Conservation (phyloP, 345 rosid species). For the Boechera divaricarpa region DNA sequence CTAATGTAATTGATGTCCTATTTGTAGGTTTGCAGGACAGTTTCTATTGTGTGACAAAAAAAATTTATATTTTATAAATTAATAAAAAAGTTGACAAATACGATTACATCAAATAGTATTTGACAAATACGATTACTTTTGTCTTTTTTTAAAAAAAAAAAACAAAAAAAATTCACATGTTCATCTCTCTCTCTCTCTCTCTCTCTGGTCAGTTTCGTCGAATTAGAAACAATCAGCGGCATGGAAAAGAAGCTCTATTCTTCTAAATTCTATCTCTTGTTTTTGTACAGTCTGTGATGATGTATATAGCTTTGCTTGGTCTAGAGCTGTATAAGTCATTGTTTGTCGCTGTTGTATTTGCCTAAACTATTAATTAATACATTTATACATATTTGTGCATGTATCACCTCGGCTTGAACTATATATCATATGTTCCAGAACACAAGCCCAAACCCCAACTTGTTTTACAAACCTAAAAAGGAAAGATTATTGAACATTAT, state of each 20-base stretch:
- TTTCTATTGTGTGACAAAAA: slow-evolving; percentile 50
- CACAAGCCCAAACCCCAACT: too few relatives aligned
- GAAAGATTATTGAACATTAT: too few relatives aligned
- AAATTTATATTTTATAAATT: too few relatives aligned
- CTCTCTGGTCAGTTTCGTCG: too few relatives aligned
- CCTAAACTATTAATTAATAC: not conserved
- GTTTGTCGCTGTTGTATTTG: slow-evolving; percentile 21
- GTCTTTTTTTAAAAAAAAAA: too few relatives aligned
- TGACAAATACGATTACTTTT: too few relatives aligned
- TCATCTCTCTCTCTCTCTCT: too few relatives aligned
- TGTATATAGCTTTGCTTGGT: slow-evolving; percentile 28
- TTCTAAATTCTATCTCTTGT: not conserved
- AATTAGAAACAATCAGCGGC: too few relatives aligned
- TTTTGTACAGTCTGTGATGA: slow-evolving; percentile 25
- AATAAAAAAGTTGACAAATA: too few relatives aligned
- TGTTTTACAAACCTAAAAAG: too few relatives aligned
- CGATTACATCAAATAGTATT: too few relatives aligned
- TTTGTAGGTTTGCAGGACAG: slow-evolving; percentile 79
- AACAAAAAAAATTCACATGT: too few relatives aligned
- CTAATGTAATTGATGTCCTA: not conserved
- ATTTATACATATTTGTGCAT: slow-evolving; percentile 4
- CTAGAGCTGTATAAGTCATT: slow-evolving; percentile 16
- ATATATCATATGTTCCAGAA: slow-evolving; percentile 1
- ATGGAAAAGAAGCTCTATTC: not conserved
- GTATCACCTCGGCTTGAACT: not conserved